These are phyloP conservation scores for Colletotrichum sp. DNA, from an alignment of 2,329 filamentous ascomycete genomes.

Conservation along the genomic window DNA sequence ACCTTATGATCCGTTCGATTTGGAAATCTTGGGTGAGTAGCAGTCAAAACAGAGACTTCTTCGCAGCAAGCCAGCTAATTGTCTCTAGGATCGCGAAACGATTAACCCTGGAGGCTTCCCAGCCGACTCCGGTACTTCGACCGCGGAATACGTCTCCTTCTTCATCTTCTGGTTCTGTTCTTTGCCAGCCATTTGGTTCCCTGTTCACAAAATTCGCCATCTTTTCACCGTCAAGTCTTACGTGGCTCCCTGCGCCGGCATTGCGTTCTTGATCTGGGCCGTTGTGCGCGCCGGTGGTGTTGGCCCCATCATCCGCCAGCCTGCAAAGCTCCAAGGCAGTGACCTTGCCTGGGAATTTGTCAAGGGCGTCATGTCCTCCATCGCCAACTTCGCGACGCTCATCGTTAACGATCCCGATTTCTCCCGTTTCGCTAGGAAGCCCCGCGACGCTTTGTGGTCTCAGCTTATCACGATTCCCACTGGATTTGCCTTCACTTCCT, in stretches of 20 bases:
- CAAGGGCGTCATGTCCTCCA: conserved; percentile 84
- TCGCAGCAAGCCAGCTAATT: not conserved
- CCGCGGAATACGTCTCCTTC: conserved; percentile 79
- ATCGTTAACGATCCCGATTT: conserved; percentile 88
- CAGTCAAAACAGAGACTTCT: not conserved
- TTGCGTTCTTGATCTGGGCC: conserved; percentile 89
- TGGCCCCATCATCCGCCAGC: conserved; percentile 80
- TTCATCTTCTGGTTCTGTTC: conserved; percentile 86
- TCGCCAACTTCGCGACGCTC: conserved; percentile 89
- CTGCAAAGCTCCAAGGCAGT: conserved; percentile 66
- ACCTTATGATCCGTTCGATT: conserved; percentile 86
- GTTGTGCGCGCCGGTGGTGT: conserved; percentile 81
- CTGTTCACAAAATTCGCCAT: conserved; percentile 86
- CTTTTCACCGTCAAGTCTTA: conserved; percentile 90
- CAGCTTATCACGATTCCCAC: conserved; percentile 78
- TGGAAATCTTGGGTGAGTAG: conserved; percentile 70
- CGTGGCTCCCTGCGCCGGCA: conserved; percentile 81
- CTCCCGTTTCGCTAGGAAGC: conserved; percentile 79
- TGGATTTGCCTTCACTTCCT: conserved; percentile 79
- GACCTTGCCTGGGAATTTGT: conserved; percentile 82
- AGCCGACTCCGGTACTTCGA: conserved; percentile 70
- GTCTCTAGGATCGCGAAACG: conserved; percentile 48
- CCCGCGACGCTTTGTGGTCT: conserved; percentile 78
- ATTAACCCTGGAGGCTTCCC: conserved; percentile 68
- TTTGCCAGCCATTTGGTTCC: conserved; percentile 86